These are phyloP conservation scores for Heteromeles arbutifolia DNA, from an alignment of 306 rosid genomes.

Conservation along the genomic window DNA sequence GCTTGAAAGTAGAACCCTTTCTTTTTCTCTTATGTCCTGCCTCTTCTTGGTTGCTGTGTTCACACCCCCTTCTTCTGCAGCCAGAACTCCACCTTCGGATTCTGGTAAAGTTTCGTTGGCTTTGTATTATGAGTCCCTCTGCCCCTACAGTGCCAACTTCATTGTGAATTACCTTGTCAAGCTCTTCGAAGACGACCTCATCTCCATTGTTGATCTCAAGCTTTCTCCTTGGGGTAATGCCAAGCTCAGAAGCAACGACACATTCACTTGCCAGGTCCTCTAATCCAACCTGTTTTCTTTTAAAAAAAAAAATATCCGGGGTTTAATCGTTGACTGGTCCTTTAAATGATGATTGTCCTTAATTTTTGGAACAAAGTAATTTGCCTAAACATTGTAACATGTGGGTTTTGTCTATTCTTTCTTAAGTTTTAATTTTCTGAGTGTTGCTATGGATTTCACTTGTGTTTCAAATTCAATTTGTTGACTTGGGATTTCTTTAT, in stretches of 20 bases:
- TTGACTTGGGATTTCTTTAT: neutral
- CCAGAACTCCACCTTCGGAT: slow-evolving; percentile 14
- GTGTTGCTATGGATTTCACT: neutral
- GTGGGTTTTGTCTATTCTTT: neutral
- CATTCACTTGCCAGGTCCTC: slow-evolving; percentile 73
- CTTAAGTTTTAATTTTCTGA: neutral
- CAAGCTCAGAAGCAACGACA: slow-evolving; percentile 39
- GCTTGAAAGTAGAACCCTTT: neutral
- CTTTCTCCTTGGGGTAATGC: slow-evolving; percentile 93
- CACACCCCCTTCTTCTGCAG: slow-evolving; percentile 20
- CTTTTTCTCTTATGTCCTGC: slow-evolving; percentile 2
- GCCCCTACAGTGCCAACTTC: slow-evolving; percentile 71
- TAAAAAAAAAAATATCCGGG: neutral
- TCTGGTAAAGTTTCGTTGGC: slow-evolving; percentile 61
- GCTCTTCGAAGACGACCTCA: slow-evolving; percentile 53
- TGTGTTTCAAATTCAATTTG: neutral
- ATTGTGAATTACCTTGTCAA: slow-evolving; percentile 48
- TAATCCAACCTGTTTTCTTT: neutral
- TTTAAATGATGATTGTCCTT: neutral
- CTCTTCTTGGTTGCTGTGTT: slow-evolving; percentile 24
- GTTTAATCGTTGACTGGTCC: neutral
- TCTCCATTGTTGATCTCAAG: slow-evolving; percentile 59
- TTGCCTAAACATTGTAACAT: neutral
- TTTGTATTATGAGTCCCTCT: slow-evolving; percentile 73
- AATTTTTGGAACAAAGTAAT: neutral